Percentiles rank a stretch among this genome's conserved stretches.
phyloP scores from a whole-genome alignment of 805 yeast genomes.

The Starmerella bombicola region DNA sequence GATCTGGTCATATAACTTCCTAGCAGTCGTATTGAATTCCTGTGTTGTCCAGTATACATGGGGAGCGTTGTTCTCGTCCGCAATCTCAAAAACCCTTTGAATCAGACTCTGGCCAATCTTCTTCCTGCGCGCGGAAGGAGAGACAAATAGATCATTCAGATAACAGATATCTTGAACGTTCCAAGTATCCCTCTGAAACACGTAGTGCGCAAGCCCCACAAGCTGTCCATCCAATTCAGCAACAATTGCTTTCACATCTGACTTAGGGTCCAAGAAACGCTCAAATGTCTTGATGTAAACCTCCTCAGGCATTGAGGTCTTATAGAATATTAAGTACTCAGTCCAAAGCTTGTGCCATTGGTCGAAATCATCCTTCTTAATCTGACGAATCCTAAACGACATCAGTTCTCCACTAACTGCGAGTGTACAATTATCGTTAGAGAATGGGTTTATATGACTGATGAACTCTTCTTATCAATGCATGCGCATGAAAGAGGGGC shows the following conservation, averaged over 20 bases:
- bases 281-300: not conserved
- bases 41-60: conserved; percentile 1
- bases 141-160: not conserved
- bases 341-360: not conserved
- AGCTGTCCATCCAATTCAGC: not conserved
- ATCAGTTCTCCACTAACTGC: not conserved
- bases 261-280: not conserved
- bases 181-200: not conserved
- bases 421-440: no score
- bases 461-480: no score
- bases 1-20: not conserved
- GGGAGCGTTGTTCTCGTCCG: not conserved
- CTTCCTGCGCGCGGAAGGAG: not conserved
- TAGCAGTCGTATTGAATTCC: not conserved
- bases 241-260: not conserved
- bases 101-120: not conserved
- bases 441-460: no score
- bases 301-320: not conserved
- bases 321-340: not conserved
- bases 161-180: not conserved
- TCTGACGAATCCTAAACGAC: not conserved
- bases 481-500: no score
- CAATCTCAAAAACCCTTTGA: not conserved
- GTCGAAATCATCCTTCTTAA: not conserved
- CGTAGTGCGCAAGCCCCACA: not conserved